These are phyloP conservation scores for Geotrichum restrictum DNA, from an alignment of 1,139 yeast genomes.

Conservation along the genomic window DNA sequence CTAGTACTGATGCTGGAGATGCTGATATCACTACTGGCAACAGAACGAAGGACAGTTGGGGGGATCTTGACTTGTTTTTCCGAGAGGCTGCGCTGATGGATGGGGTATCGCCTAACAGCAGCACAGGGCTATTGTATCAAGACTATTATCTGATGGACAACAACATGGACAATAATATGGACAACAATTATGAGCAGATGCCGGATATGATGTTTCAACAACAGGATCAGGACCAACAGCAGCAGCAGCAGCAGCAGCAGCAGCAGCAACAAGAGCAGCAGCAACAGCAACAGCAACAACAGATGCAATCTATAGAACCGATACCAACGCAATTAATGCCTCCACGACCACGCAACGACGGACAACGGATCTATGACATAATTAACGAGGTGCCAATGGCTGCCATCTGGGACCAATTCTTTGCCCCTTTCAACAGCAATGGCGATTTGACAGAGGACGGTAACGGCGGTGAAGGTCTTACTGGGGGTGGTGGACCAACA, in stretches of 20 bases:
- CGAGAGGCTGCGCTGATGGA: slow-evolving; percentile 32
- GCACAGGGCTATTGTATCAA: neutral
- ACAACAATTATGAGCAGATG: neutral
- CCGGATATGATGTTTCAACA: neutral
- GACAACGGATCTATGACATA: slow-evolving; percentile 55
- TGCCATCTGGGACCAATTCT: slow-evolving; percentile 74
- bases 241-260: slow-evolving; percentile 12
- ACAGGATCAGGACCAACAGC: neutral
- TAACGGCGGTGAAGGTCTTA: neutral
- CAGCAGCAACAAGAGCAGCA: neutral
- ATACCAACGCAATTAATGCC: slow-evolving; percentile 6
- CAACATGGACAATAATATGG: neutral
- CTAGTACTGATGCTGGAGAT: neutral
- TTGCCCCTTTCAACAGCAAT: slow-evolving; percentile 29
- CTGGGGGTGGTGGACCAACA: neutral
- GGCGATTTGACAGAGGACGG: neutral
- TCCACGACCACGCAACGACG: slow-evolving; percentile 39
- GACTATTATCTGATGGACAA: slow-evolving; percentile 1
- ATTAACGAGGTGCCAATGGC: slow-evolving; percentile 65
- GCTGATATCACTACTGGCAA: too few species aligned
- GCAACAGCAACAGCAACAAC: too few species aligned
- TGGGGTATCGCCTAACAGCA: slow-evolving; percentile 27
- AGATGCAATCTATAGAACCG: slow-evolving; percentile 5
- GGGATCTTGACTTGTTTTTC: slow-evolving; percentile 31
- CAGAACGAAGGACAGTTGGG: slow-evolving; percentile 21